These are phyloP conservation scores for Gossypium longicalyx DNA, from an alignment of 345 rosid species.

Conservation along the genomic window DNA sequence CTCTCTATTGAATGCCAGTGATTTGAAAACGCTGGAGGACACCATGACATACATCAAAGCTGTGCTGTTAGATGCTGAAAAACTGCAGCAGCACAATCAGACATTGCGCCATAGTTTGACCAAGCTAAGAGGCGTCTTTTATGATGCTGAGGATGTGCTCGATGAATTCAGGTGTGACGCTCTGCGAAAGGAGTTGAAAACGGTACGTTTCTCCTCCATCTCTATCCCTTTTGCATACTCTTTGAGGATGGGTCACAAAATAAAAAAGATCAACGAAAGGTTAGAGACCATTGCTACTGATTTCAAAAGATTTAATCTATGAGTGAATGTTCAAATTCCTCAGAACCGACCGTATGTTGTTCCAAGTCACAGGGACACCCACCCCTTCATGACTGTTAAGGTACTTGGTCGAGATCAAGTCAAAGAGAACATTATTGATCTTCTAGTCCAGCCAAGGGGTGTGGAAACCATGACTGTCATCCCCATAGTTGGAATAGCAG, in stretches of 20 bases:
- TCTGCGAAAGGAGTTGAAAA: neutral
- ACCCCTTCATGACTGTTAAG: neutral
- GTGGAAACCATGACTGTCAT: neutral
- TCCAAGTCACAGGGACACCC: neutral
- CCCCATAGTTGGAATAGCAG: neutral
- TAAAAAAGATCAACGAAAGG: neutral
- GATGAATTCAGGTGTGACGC: constrained; percentile 1
- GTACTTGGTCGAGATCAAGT: neutral
- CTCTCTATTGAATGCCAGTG: neutral
- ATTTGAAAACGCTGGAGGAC: neutral
- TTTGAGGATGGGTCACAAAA: neutral
- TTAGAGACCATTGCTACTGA: neutral
- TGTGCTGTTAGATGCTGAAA: neutral
- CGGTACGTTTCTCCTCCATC: neutral
- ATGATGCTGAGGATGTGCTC: constrained; percentile 5
- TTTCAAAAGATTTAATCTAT: neutral
- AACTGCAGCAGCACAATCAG: neutral
- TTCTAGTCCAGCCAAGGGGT: neutral
- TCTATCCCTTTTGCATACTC: neutral
- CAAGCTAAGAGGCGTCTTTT: neutral
- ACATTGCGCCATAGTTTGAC: neutral
- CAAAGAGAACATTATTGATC: neutral
- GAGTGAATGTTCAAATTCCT: neutral
- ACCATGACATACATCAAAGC: neutral
- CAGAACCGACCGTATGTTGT: neutral